A percentile compares a stretch with the other conserved stretches of the same genome.
phyloP scores from a whole-genome alignment of 176 grass and related monocot genomes.

The Poa annua region DNA sequence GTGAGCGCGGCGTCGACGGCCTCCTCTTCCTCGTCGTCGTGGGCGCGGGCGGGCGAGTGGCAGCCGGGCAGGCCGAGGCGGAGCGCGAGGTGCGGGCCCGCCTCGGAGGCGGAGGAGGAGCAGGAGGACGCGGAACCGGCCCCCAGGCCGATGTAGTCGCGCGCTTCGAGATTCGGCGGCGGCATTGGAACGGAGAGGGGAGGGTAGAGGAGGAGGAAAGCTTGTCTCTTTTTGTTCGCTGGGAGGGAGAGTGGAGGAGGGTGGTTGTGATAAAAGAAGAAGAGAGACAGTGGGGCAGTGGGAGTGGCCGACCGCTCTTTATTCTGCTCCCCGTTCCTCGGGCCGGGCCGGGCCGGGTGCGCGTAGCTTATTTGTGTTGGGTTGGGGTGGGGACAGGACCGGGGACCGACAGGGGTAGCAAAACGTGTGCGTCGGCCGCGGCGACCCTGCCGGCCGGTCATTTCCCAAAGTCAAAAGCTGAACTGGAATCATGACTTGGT shows the following conservation, averaged over 20 bases:
- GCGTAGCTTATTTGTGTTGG: background rate
- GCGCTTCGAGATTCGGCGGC: conserved; percentile 48
- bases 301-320: conserved; percentile 59
- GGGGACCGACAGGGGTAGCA: background rate
- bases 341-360: conserved; percentile 35
- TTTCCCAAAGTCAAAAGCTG: background rate
- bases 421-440: background rate
- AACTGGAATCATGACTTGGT: background rate
- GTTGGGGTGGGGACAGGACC: background rate
- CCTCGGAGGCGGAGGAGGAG: conserved; percentile 17
- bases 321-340: conserved; percentile 40
- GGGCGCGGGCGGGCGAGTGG: conserved; percentile 23
- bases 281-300: background rate
- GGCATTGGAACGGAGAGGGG: conserved; percentile 17
- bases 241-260: background rate
- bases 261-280: background rate
- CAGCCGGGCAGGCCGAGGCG: conserved; percentile 60
- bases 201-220: too few relatives aligned
- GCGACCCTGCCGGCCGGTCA: background rate
- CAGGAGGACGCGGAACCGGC: background rate
- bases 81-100: conserved; percentile 53
- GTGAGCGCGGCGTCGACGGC: conserved; percentile 52
- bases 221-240: conserved; percentile 6
- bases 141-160: conserved; percentile 56
- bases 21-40: background rate